phyloP scores from a whole-genome alignment of 345 rosid species.

The Salix arbutifolia region DNA sequence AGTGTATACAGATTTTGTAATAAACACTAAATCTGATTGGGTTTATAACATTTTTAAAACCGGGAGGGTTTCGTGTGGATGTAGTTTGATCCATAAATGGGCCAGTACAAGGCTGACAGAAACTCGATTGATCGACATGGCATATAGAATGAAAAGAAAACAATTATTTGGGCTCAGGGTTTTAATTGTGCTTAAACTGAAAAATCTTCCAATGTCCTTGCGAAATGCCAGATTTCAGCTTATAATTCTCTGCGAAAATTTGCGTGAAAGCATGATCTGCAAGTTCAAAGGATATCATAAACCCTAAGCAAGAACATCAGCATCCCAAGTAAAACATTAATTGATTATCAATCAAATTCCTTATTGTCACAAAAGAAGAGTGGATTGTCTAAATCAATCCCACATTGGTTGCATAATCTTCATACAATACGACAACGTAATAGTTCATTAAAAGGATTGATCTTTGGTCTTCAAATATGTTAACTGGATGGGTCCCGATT shows the following conservation, averaged over 20 bases:
- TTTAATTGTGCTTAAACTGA: too few relatives aligned
- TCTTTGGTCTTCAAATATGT: background rate
- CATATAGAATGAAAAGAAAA: too few relatives aligned
- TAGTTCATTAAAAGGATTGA: background rate
- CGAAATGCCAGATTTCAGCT: background rate
- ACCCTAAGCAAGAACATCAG: background rate
- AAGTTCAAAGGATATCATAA: background rate
- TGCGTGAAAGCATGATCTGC: background rate
- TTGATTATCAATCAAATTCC: background rate
- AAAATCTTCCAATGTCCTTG: background rate
- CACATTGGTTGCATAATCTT: background rate
- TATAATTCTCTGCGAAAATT: background rate
- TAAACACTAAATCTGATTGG: too few relatives aligned
- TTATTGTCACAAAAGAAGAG: background rate
- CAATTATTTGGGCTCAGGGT: too few relatives aligned
- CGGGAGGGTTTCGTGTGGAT: too few relatives aligned
- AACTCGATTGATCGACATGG: too few relatives aligned
- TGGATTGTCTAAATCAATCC: background rate
- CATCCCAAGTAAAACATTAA: background rate
- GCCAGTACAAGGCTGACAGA: too few relatives aligned
- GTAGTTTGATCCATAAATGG: too few relatives aligned
- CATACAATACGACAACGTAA: background rate
- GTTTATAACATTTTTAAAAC: too few relatives aligned
- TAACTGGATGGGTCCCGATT: constrained; percentile 4
- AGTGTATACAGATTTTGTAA: too few relatives aligned